phyloP scores from a whole-genome alignment of 2,329 filamentous ascomycete species.

The Aspergillus chevalieri region DNA sequence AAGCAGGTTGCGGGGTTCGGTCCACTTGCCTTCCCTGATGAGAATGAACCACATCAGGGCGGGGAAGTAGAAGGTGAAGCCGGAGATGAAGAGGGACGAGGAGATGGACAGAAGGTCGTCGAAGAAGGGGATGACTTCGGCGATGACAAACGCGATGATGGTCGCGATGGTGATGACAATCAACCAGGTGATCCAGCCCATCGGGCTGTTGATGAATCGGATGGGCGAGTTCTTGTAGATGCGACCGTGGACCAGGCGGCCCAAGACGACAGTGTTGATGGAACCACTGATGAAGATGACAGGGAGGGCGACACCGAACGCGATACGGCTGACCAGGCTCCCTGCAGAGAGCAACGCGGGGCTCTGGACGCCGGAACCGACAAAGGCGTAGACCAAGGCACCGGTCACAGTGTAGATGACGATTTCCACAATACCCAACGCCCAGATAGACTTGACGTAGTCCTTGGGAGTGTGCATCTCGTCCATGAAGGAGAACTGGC shows the following conservation, averaged over 20 bases:
- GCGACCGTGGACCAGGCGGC: conserved; percentile 29
- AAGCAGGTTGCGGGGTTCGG: conserved; percentile 42
- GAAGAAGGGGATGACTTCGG: conserved; percentile 82
- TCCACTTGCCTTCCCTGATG: conserved; percentile 22
- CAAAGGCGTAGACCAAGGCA: conserved; percentile 27
- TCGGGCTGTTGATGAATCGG: conserved; percentile 29
- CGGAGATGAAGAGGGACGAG: conserved; percentile 70
- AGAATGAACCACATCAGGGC: conserved; percentile 38
- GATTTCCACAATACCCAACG: conserved; percentile 15
- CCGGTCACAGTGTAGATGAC: conserved; percentile 20
- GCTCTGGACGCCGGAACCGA: conserved; percentile 25
- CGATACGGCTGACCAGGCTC: conserved; percentile 20
- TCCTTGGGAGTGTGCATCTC: conserved; percentile 21
- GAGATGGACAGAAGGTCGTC: conserved; percentile 51
- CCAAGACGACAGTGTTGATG: conserved; percentile 30
- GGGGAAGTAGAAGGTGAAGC: conserved; percentile 73
- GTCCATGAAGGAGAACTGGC: conserved; percentile 23
- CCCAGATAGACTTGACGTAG: conserved; percentile 20
- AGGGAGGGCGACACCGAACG: conserved; percentile 29
- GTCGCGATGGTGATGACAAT: conserved; percentile 49
- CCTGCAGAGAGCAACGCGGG: conserved; percentile 28
- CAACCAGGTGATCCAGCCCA: conserved; percentile 31
- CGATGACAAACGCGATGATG: conserved; percentile 76
- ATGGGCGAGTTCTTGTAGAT: conserved; percentile 30
- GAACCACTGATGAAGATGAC: conserved; percentile 34